phyloP scores from a whole-genome alignment of 192 early-diverging fungal genomes.

The Backusella tarrabulga region DNA sequence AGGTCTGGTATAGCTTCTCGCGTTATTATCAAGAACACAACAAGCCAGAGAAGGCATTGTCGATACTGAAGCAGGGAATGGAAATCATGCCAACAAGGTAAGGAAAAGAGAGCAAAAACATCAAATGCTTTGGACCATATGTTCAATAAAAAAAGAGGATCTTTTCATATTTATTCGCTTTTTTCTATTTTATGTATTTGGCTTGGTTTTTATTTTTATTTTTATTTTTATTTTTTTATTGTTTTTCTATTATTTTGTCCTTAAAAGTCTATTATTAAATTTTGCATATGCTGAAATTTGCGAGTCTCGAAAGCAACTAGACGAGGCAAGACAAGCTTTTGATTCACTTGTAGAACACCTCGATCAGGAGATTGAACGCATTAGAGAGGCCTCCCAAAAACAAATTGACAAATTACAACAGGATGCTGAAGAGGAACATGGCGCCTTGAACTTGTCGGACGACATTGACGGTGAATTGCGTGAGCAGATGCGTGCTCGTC shows the following conservation, averaged over 20 bases:
- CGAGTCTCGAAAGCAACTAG: slow-evolving; percentile 59
- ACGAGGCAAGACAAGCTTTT: slow-evolving; percentile 54
- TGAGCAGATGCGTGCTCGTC: slow-evolving; percentile 47
- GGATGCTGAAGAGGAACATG: slow-evolving; percentile 41
- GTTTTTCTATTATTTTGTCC: background rate
- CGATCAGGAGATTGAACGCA: slow-evolving; percentile 42
- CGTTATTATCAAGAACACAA: slow-evolving; percentile 56
- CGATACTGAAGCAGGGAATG: slow-evolving; percentile 62
- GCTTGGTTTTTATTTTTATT: background rate
- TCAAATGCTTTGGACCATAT: background rate
- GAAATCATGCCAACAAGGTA: slow-evolving; percentile 74
- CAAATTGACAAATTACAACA: slow-evolving; percentile 44
- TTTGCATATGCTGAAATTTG: slow-evolving; percentile 73
- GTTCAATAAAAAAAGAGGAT: background rate
- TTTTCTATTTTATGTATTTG: slow-evolving; percentile 1
- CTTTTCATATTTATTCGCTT: background rate
- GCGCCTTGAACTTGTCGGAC: slow-evolving; percentile 41
- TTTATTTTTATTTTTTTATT: background rate
- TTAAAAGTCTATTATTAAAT: slow-evolving; percentile 61
- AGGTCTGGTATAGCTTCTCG: slow-evolving; percentile 83
- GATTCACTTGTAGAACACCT: slow-evolving; percentile 48
- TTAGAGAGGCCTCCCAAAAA: slow-evolving; percentile 32
- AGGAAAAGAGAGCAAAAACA: background rate
- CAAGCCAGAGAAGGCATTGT: slow-evolving; percentile 59
- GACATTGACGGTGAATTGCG: slow-evolving; percentile 59